Conservation (phyloP, 2,329 filamentous ascomycete genomes). For the Apiospora kogelbergensis region DNA sequence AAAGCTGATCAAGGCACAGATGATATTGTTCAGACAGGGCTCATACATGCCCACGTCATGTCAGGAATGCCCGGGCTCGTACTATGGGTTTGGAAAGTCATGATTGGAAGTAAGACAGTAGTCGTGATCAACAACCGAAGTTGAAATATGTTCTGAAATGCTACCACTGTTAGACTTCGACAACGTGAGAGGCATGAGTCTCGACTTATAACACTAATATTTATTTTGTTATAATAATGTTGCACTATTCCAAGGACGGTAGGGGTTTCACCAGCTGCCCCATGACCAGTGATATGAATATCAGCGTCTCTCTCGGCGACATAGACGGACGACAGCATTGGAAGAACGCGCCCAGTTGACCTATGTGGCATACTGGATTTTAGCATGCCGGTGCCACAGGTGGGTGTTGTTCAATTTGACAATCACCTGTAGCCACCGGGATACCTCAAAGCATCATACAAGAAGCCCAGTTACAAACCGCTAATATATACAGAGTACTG, state of each 20-base stretch:
- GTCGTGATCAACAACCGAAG: no score
- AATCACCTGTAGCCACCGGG: background rate
- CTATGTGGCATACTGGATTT: background rate
- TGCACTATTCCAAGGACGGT: background rate
- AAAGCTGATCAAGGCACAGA: no score
- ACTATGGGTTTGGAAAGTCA: no score
- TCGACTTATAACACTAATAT: no score
- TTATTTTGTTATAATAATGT: no score
- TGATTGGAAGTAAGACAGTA: no score
- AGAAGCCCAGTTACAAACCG: background rate
- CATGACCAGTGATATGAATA: background rate
- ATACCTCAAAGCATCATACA: background rate
- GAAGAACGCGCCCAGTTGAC: background rate
- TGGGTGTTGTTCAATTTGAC: background rate
- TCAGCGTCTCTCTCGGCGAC: background rate
- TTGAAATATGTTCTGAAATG: no score
- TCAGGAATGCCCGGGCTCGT: no score
- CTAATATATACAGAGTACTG: background rate
- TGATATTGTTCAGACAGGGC: no score
- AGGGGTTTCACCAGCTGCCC: background rate
- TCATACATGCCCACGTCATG: no score
- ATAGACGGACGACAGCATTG: background rate
- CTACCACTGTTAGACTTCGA: background rate
- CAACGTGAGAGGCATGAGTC: no score
- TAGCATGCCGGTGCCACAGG: background rate